Base-by-base conservation (phyloP, 768 basidiomycete genomes). In the Termitomyces sp. region DNA sequence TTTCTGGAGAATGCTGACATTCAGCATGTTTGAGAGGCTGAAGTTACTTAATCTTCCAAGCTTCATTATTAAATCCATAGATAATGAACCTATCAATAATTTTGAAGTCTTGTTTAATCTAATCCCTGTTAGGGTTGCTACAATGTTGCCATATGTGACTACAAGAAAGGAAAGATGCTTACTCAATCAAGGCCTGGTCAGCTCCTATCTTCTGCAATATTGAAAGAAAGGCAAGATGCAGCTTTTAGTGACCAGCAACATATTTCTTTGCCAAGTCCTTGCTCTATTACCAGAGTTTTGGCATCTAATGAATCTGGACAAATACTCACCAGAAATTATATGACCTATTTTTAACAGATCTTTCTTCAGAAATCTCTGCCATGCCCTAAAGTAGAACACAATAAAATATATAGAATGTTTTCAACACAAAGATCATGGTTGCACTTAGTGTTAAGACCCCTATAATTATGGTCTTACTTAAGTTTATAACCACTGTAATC, bases 1-100 rank as follows among this genome's bases (percentile, higher is more conserved):
- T 91, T 98, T 30, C 78, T 99, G 42, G 96, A 98, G 68, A 98
- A 98, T 60, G 85, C 94, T 3, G 0, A 98, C 97, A 0, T 82
- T 98, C 6, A 88, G 92, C 35, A 91, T 98, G 19, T 98, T 99
- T 61, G 96, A 98, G 63, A 82, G 94, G 43, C 95, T 91, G 50
- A 96, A 95, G 65, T 99, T 98, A 79, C 92, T 98, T 71, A 98
- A 96, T 65, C 80, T 99, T 19, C 96, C 96, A 0, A 87, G 89
- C 31, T 86, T 88, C 46, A 83, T 99, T 23, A 79, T 90, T 23
- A 95, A 95, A 67, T 87, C 82, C 15, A 89, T 98, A 52, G 89
- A n/a, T n/a, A 96, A 94, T 95, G 66, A 63, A 86, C 73, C 26
- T 17, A 37, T 6, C 42, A 33, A 56, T 41, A n/a, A 47, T 11